Base-by-base conservation (phyloP, 2,329 filamentous ascomycete genomes). In the Neoscytalidium dimidiatum region DNA sequence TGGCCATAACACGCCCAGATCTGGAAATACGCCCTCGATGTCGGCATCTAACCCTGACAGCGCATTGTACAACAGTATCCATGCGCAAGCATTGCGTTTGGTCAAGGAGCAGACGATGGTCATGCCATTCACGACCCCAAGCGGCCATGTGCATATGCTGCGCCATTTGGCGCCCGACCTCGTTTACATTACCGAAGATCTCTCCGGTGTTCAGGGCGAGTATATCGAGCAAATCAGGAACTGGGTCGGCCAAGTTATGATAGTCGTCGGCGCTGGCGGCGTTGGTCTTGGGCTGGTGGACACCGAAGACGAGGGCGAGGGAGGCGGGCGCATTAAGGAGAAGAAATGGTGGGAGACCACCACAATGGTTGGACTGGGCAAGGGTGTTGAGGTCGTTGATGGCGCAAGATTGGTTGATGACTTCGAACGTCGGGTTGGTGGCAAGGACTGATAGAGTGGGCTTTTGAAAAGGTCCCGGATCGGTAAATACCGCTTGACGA, bases 311-410 rank as follows among this genome's bases (percentile, higher is more conserved):
- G 92, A 93, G 52, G 92, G 94, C 69, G 87, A 87, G 65, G 90
- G 90, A 21, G 85, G 89, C 57, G 84, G 85, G 48, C 83, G 84
- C 67, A 79, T 73, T 14, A 78, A 93, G 31, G 56, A 61, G 23
- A 84, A 73, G 74, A 82, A 84, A 66, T 92, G 66, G 92, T 96
- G 33, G 94, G 94, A 56, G 63, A 52, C 44, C 33, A 56, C 52
- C 26, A 41, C n/a, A 49, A 87, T 92, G 66, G 92, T 96, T 26
- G 94, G 94, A 2, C 83, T 94, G 65, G 94, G 94, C 17, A 90
- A 95, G 73, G 92, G 92, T 3, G 89, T 97, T 29, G 88, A 96
- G 43, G 88, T 98, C 19, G 92, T 97, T 3, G 94, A 98, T 76
- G 90, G 89, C 33, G 83, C 89, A 68, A 85, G 92, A 57, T 86